Evolutionary conservation across 768 basidiomycete genomes (phyloP).

Genomic region (Tephrocybe sp.): DNA sequence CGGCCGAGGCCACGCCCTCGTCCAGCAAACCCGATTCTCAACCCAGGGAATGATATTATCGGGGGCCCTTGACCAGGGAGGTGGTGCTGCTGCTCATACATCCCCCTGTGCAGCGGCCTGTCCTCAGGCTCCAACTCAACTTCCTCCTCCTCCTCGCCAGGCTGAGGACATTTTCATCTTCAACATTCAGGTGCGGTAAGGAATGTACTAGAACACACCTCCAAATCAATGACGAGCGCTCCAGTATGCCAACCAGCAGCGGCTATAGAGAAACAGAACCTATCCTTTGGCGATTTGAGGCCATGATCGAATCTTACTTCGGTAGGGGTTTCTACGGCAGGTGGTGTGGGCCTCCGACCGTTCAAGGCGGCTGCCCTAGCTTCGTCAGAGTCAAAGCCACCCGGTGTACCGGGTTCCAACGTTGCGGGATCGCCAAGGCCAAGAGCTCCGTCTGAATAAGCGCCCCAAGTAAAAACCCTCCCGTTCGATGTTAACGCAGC

Average conservation of each 20-base stretch:
- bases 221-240: constrained; percentile 82
- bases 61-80: constrained; percentile 34
- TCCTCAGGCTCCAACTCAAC: constrained; percentile 31
- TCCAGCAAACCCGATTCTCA: constrained; percentile 63
- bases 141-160: constrained; percentile 32
- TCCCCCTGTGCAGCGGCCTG: constrained; percentile 4
- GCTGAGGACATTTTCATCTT: constrained; percentile 11
- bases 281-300: constrained; percentile 46
- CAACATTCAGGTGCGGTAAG: not conserved
- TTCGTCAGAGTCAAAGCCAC: constrained; percentile 49
- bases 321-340: constrained; percentile 57
- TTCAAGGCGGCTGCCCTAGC: constrained; percentile 28
- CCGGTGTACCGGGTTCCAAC: constrained; percentile 54
- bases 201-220: constrained; percentile 44
- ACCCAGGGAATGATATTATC: constrained; percentile 24
- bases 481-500: constrained; percentile 82
- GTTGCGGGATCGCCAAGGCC: constrained; percentile 77
- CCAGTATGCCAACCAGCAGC: constrained; percentile 94
- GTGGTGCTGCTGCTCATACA: constrained; percentile 10
- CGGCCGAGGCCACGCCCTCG: constrained; percentile 38
- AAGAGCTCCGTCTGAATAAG: constrained; percentile 75
- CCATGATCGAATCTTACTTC: constrained; percentile 72
- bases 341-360: constrained; percentile 32
- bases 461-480: constrained; percentile 79
- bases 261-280: constrained; percentile 78